Conservation (phyloP, 106 monocot species). For the Hemerocallis citrina region DNA sequence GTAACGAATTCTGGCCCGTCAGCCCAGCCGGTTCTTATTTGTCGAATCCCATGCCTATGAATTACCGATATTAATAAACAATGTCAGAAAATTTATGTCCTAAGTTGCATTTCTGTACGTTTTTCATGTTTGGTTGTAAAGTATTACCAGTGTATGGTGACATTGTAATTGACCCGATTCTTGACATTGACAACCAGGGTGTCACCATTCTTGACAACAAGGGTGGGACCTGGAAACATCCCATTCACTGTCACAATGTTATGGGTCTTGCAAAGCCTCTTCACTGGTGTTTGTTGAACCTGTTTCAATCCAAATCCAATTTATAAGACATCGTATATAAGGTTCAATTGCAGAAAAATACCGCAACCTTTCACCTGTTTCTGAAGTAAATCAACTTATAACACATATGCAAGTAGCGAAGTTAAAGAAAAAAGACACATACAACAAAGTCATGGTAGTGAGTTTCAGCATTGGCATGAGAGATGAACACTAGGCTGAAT, state of each 20-base stretch:
- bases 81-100: too few relatives aligned
- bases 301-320: conserved; percentile 8
- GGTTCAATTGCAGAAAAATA: too few relatives aligned
- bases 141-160: conserved; percentile 83
- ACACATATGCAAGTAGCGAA: too few relatives aligned
- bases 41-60: conserved; percentile 49
- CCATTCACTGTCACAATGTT: conserved; percentile 63
- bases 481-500: neutral
- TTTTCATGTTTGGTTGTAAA: too few relatives aligned
- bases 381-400: too few relatives aligned
- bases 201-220: conserved; percentile 51
- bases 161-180: conserved; percentile 44
- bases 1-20: conserved; percentile 63
- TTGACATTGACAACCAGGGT: conserved; percentile 45
- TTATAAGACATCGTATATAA: too few relatives aligned
- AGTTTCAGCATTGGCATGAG: conserved; percentile 7
- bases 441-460: conserved; percentile 17
- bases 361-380: too few relatives aligned
- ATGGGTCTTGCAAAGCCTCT: conserved; percentile 63
- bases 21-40: conserved; percentile 52
- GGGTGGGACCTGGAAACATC: conserved; percentile 56
- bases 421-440: neutral
- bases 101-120: too few relatives aligned
- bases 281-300: conserved; percentile 55
- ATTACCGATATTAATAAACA: too few relatives aligned